A percentile compares a stretch with the other conserved stretches of the same genome.
Conservation (phyloP, 805 yeast genomes). For the Cyberlindnera maritima region DNA sequence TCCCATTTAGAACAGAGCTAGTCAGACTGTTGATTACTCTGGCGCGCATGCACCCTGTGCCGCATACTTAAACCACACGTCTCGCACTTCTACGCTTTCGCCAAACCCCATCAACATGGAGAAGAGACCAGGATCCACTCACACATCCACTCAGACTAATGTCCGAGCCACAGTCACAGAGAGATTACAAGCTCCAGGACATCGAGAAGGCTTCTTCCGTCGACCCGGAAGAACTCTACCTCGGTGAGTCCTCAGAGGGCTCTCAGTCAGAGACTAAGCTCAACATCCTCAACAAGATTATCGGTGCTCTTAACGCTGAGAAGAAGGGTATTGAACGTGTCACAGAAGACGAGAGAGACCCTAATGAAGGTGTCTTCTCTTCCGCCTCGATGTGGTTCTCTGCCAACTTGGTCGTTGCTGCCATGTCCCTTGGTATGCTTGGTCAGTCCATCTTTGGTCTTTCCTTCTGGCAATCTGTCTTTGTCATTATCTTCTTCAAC, state of each 20-base stretch:
- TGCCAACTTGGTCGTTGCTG: slow-evolving; percentile 84
- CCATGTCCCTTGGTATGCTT: slow-evolving; percentile 74
- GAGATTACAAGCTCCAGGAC: slow-evolving; percentile 21
- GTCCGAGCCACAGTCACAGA: background rate
- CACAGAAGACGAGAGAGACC: slow-evolving; percentile 74
- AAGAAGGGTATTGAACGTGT: slow-evolving; percentile 79
- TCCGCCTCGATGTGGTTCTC: slow-evolving; percentile 91
- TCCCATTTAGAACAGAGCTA: background rate
- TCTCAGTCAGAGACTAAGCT: slow-evolving; percentile 16
- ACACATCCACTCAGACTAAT: background rate
- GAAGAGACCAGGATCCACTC: background rate
- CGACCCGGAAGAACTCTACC: slow-evolving; percentile 18
- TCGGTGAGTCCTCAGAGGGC: slow-evolving; percentile 23
- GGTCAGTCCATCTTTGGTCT: slow-evolving; percentile 64
- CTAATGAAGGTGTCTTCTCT: slow-evolving; percentile 53
- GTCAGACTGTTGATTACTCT: background rate
- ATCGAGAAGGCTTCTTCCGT: slow-evolving; percentile 23
- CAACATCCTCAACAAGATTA: slow-evolving; percentile 26
- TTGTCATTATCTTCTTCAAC: slow-evolving; percentile 69
- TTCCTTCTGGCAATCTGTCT: slow-evolving; percentile 69
- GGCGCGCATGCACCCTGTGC: background rate
- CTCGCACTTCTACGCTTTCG: background rate
- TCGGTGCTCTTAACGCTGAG: slow-evolving; percentile 41
- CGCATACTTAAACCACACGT: background rate
- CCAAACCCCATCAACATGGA: background rate